Evolutionary conservation across 75 land plant species (phyloP).

Genomic region (Cupressus sempervirens): DNA sequence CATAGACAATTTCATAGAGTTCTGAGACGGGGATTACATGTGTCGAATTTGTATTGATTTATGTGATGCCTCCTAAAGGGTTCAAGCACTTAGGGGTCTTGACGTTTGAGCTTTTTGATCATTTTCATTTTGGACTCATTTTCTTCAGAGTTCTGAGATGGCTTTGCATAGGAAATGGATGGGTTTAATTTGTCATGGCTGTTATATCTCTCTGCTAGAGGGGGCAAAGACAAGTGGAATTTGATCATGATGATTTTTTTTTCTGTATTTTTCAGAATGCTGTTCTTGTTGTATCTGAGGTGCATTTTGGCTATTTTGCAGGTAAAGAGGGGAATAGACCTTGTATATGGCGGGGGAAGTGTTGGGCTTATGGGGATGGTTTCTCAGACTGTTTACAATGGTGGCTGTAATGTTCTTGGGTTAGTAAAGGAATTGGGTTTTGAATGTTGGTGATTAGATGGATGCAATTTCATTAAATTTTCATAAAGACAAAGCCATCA

Average conservation of each 20-base stretch:
- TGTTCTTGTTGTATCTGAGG: not conserved
- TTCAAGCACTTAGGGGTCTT: not conserved
- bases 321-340: slow-evolving; percentile 65
- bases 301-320: slow-evolving; percentile 23
- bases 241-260: not conserved
- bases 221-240: not conserved
- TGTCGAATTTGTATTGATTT: not conserved
- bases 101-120: not conserved
- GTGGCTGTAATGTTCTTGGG: slow-evolving; percentile 86
- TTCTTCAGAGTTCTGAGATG: not conserved
- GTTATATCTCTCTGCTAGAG: not conserved
- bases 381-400: slow-evolving; percentile 60
- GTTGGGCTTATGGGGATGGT: slow-evolving; percentile 86
- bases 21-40: not conserved
- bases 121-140: not conserved
- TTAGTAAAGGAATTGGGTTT: slow-evolving; percentile 11
- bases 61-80: not conserved
- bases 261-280: not conserved
- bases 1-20: not conserved
- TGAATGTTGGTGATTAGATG: not conserved
- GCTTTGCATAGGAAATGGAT: not conserved
- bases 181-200: not conserved
- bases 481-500: not conserved
- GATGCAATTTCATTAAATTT: not conserved
- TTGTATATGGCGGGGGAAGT: slow-evolving; percentile 92